A percentile compares a stretch with the other conserved stretches of the same genome.
phyloP scores from a whole-genome alignment of 2,329 filamentous ascomycete genomes.

The Colletotrichum siamense region DNA sequence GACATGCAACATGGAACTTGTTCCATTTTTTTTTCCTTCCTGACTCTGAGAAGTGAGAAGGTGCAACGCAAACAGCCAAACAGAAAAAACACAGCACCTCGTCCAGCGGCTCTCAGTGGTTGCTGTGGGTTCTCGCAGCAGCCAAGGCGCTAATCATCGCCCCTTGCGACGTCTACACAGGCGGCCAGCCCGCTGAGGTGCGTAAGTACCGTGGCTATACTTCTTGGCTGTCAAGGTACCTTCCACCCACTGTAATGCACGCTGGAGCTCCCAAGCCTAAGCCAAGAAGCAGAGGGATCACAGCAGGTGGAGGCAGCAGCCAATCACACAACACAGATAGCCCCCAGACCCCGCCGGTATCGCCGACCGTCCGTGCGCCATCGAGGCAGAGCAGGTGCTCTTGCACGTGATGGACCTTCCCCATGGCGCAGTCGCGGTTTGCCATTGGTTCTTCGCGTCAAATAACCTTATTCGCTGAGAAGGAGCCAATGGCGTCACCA shows the following conservation, averaged over 20 bases:
- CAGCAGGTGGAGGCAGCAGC: not conserved
- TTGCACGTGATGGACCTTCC: not conserved
- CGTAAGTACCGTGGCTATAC: conserved; percentile 13
- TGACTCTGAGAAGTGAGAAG: not conserved
- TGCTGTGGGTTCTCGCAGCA: not conserved
- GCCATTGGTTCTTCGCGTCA: conserved; percentile 4
- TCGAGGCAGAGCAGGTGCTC: not conserved
- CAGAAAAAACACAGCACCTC: not conserved
- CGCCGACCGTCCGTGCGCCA: not conserved
- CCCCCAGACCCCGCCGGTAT: not conserved
- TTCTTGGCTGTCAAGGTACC: conserved; percentile 11
- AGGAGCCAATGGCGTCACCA: conserved; percentile 13
- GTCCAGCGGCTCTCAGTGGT: conserved; percentile 5
- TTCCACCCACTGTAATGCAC: not conserved
- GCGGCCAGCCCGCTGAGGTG: conserved; percentile 13
- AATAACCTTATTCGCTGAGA: conserved; percentile 10
- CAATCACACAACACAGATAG: conserved; percentile 13
- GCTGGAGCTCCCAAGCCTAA: not conserved
- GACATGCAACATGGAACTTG: not conserved
- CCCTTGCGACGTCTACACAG: not conserved
- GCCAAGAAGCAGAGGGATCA: not conserved
- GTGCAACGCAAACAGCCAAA: conserved; percentile 14
- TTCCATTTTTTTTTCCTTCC: not conserved
- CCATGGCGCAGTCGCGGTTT: not conserved
- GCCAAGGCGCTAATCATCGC: conserved; percentile 10